Base-by-base conservation (phyloP, 1,284 basidiomycete species). In the Anthracocystis walkeri region DNA sequence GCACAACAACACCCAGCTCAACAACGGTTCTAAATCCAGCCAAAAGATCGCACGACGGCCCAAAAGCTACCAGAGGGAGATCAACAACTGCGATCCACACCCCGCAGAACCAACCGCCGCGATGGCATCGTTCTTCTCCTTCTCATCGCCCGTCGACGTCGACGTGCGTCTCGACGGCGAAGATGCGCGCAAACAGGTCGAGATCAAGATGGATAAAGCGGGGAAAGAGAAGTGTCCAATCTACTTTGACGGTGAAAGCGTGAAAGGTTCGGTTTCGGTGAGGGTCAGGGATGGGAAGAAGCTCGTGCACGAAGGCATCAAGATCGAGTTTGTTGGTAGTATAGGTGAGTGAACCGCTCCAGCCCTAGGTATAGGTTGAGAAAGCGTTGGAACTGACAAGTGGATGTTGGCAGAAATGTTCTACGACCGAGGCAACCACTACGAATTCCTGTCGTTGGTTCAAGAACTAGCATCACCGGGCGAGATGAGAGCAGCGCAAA, bases 401-500 rank as follows among this genome's bases (percentile, higher is more conserved):
- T 23, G 4, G 10, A 14, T 6, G 21, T 23, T 3, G 1, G 41
- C 59, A 96, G 95, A 98, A 82, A 89, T 97, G 51, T 98, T 98
- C 88, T 96, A 95, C 84, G 94, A 96, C 88, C 89, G 95, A 35
- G 95, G 95, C 14, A 97, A 98, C 83, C 96, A 98, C 85, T 95
- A 97, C 86, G 96, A 99, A 84, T 99, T 99, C 85, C 88, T 98
- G 16, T 97, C 96, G 14, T 87, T 98, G 71, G 93, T 93, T 0
- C 95, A 98, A 87, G 95, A 98, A 83, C 89, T 98, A 14, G 94
- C 95, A 0, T 91, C 92, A 0, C 94, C 95, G 8, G 95, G 94
- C 40, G 96, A 99, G 82, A 91, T 98, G 90, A 90, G 95, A 53
- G 92, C 94, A 80, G 94, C 94, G 0, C 94, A 97, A 87, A 93